Evolutionary conservation across 2,329 filamentous ascomycete species (phyloP), one percentile per base, ranked within the genome.

Genomic region (Dactylellina leptospora): DNA sequence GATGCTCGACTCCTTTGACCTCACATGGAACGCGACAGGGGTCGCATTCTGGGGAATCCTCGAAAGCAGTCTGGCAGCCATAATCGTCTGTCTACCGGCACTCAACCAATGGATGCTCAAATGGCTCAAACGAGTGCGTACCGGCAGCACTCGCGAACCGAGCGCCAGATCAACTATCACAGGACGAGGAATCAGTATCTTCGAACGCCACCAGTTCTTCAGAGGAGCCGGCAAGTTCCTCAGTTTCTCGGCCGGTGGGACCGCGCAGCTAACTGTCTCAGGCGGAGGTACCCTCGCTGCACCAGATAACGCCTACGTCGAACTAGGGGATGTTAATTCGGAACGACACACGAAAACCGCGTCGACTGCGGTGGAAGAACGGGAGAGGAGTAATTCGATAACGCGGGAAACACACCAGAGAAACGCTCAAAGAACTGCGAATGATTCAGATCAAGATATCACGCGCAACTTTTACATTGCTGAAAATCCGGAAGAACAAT

Each of bases 21-120:
- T 66, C 22, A 56, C 61, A 5, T 66, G 61, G 61, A 66, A 56
- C 23, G 61, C 51, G 10, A 58, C 51, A 1, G 61, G 40, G 1
- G 53, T 66, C 25, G 61, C 61, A 25, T 66, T 66, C 33, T 66
- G 61, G 61, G 61, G 51, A 16, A 66, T 58, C 8, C 51, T 66
- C 2, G 61, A 66, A 13, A 66, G 51, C 23, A 66, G 61, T 36
- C 11, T 66, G 16, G 61, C 51, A 10, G 61, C 51, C 1, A 50
- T 66, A 13, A 66, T 66, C 25, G 61, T 58, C 0, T 66, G 13
- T 9, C 53, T 66, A 3, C 61, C 61, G 4, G 61, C 61, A 2
- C 53, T 66, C 9, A 66, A 66, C 25, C 61, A 66, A 30, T 13
- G 27, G 10, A 11, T 66, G n/a, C 20, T 58, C 10, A 66, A 50